Evolutionary conservation across 352 stramenopile genomes (phyloP), one percentile per base, ranked within the genome.

Genomic region (Phytophthora citrophthora): DNA sequence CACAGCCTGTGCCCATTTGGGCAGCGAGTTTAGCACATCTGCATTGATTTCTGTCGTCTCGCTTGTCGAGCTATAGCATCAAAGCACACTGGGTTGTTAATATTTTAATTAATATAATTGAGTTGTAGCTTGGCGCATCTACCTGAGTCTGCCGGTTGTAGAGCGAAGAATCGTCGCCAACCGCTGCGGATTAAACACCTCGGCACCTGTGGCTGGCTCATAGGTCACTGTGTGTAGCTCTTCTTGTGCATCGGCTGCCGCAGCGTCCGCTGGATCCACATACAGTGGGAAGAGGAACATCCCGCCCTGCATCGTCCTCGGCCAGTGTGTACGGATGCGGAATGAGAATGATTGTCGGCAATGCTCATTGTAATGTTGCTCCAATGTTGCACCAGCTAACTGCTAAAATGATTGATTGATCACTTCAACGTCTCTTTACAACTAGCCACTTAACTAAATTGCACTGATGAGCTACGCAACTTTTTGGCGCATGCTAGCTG

Each of bases 231-330:
- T 50, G 55, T 77, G 63, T 40, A 77, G 5, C 24, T 15, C 34
- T 47, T 68, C 68, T 12, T 24, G 53, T 20, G 46, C 58, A 46
- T 78, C 68, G 23, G 72, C 63, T 49, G 54, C 59, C 1, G 53
- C 57, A 18, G 62, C 73, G 10, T 81, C 73, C 15, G 60, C 49
- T 8, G 66, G 47, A n/a, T 77, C 61, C 52, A 72, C 58, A 20
- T 76, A 82, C 27, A 93, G 70, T 49, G 84, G 80, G 40, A 83
- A 79, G 48, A 90, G 54, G 55, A 86, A 87, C 54, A 77, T 39
- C 5, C 62, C 76, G 54, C 79, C 80, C 18, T 64, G 81, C 83
- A 92, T 92, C 8, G 27, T 61, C 36, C 56, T 50, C 13, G 18
- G 11, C 31, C 27, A 45, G 47, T 20, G 18, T 20, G 18, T 20